Evolutionary conservation across 2,329 filamentous ascomycete genomes (phyloP), one percentile per base, ranked within the genome.

Genomic region (Didymella keratinophila): DNA sequence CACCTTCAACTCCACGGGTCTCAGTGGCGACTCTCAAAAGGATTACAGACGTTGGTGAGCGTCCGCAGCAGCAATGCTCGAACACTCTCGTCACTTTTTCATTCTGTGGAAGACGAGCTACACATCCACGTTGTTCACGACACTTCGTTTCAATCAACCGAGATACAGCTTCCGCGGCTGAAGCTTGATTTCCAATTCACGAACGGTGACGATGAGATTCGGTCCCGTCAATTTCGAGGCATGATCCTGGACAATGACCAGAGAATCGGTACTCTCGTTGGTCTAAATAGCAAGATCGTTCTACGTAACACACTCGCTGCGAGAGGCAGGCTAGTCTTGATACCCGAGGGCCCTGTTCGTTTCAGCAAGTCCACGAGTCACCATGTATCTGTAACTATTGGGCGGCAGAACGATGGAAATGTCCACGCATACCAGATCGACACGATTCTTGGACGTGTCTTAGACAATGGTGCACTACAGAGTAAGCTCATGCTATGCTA

Each of bases 401-500:
- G 54, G 14, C 64, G 41, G 48, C 60, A 67, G 7, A 43, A 62
- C 0, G 60, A 61, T 1, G 58, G 56, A 3, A 65, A 62, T 7
- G 65, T 78, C 6, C 80, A 85, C 45, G 62, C 73, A 0, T 89
- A 84, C 61, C 63, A 69, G 0, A 67, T 89, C 0, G 83, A 89
- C 57, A 43, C 62, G 0, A 70, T 71, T 1, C 78, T 89, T 0
- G 80, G 84, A 0, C 75, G 81, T 2, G 65, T 90, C 0, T 58
- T 78, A 0, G 83, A 84, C n/a, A 84, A 81, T 59, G 82, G 81
- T 0, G 82, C 74, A 10, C 44, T 87, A 0, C 77, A 81, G 10
- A 84, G 83, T 68, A 84, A 82, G 49, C 72, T 89, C 0, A 78
- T 81, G 20, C 72, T 86, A 0, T 75, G 55, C 8, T 82, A 83